Conservation (phyloP, 257 asterid species). For the Schizonepeta tenuifolia region DNA sequence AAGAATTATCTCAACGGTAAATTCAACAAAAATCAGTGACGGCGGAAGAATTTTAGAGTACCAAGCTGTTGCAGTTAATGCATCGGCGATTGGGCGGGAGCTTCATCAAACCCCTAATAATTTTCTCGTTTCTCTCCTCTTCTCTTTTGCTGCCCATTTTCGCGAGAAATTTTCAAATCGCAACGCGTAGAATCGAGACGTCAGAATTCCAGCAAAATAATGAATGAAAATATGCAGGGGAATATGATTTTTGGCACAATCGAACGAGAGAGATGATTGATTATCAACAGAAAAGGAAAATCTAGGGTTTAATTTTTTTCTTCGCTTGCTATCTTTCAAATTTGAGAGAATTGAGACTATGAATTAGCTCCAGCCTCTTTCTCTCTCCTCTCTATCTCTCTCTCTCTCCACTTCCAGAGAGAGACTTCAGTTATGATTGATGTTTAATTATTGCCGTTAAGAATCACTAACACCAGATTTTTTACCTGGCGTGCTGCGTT, state of each 20-base stretch:
- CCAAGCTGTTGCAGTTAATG: conserved; percentile 93
- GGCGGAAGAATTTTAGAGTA: conserved; percentile 27
- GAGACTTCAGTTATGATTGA: conserved; percentile 35
- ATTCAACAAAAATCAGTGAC: conserved; percentile 10
- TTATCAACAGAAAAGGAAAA: conserved; percentile 2
- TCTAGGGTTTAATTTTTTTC: conserved; percentile 40
- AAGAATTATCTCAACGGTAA: not conserved
- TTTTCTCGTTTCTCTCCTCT: conserved; percentile 83
- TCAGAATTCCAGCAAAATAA: not conserved
- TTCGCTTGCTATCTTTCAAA: not conserved
- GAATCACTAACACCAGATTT: conserved; percentile 36
- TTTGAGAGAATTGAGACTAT: conserved; percentile 37
- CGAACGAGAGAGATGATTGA: conserved; percentile 30
- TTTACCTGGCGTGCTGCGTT: conserved; percentile 20
- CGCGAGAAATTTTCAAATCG: not conserved
- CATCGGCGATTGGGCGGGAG: conserved; percentile 95
- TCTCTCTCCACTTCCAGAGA: conserved; percentile 16
- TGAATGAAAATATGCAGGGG: conserved; percentile 1
- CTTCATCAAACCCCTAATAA: conserved; percentile 86
- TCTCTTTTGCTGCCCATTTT: conserved; percentile 71
- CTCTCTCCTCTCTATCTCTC: conserved; percentile 25
- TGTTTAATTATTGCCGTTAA: conserved; percentile 32
- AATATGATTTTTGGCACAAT: not conserved
- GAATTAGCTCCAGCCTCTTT: conserved; percentile 30
- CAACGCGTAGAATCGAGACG: conserved; percentile 32